Base-by-base conservation (phyloP, 2,329 filamentous ascomycete species). In the Arachnopeziza araneosa region DNA sequence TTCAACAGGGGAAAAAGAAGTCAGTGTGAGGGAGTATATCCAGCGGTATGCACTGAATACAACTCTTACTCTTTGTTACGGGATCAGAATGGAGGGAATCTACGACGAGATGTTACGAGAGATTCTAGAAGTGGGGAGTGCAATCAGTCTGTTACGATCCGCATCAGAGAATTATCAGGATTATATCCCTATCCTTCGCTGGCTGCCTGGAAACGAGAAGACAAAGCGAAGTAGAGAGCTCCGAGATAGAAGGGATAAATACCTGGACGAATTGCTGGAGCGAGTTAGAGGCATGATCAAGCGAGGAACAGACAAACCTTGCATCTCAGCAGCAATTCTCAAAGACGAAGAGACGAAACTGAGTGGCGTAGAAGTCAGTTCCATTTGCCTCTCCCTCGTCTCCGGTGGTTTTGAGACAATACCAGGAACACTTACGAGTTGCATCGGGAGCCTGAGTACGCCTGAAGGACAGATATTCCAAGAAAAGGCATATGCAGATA, bases 341-440 rank as follows among this genome's bases (percentile, higher is more conserved):
- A 83, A 82, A 63, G 80, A 82, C 59, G 69, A 80, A 63, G 80
- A 83, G 63, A 80, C 79, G 1, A 80, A 79, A 64, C 72, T 83
- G 2, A 78, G 74, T 0, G 79, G 78, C 0, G 79, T 81, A 1
- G 80, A 83, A 66, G 79, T 83, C 19, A 78, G 75, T 1, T 81
- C 78, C 0, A 83, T 83, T 50, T 82, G 80, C 61, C 69, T 83
- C 0, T 80, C 78, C 0, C 72, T 83, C 1, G 79, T 83, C 0
- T 80, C 77, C 22, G 80, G 80, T 12, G 80, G 80, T 0, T 83
- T 83, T 54, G 80, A 83, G 65, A 82, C 80, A 0, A 82, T 83
- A 52, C 79, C 80, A 0, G 79, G 79, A 0, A 82, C 79, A 0
- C 63, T 82, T n/a, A 81, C 79, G 0, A 79, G 76, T 5, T 78